These are phyloP conservation scores for Cutaneotrichosporon sp. DNA, from an alignment of 1,284 basidiomycete species.

Conservation along the genomic window DNA sequence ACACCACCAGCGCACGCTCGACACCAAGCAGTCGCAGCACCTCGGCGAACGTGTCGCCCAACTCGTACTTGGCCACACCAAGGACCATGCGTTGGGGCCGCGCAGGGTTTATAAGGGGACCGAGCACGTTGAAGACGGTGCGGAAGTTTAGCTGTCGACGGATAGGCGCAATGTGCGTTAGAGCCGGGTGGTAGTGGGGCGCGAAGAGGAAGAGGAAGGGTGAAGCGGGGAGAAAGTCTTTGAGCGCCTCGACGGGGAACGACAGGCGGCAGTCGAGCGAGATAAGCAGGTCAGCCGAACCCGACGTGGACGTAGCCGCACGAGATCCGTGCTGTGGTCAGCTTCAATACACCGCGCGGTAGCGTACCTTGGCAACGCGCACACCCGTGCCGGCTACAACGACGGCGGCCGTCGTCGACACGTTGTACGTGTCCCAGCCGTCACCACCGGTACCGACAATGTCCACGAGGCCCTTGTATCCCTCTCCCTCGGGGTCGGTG, in stretches of 20 bases:
- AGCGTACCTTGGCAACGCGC: conserved; percentile 78
- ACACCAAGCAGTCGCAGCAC: conserved; percentile 61
- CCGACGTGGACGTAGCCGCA: conserved; percentile 90
- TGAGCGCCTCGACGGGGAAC: conserved; percentile 59
- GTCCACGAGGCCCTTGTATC: conserved; percentile 50
- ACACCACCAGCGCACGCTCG: conserved; percentile 82
- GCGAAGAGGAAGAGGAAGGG: conserved; percentile 93
- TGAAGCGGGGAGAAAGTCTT: conserved; percentile 52
- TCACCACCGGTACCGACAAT: conserved; percentile 85
- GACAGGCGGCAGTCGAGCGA: conserved; percentile 76
- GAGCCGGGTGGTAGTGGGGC: conserved; percentile 84
- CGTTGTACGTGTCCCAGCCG: conserved; percentile 95
- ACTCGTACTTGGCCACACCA: conserved; percentile 76
- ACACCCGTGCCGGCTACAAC: conserved; percentile 93
- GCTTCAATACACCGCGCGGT: neutral
- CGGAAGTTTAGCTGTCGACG: conserved; percentile 86
- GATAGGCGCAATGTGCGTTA: conserved; percentile 77
- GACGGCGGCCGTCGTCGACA: conserved; percentile 89
- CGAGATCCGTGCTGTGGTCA: conserved; percentile 73
- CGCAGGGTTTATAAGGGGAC: conserved; percentile 91
- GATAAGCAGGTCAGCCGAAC: conserved; percentile 87
- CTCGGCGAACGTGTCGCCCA: conserved; percentile 80
- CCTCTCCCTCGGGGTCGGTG: conserved; percentile 44
- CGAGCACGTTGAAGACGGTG: conserved; percentile 94
- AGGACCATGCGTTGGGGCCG: conserved; percentile 79